Percentiles rank a stretch among this genome's conserved stretches.
Conservation (phyloP, 2,329 filamentous ascomycete genomes). For the Mariannaea elegans region DNA sequence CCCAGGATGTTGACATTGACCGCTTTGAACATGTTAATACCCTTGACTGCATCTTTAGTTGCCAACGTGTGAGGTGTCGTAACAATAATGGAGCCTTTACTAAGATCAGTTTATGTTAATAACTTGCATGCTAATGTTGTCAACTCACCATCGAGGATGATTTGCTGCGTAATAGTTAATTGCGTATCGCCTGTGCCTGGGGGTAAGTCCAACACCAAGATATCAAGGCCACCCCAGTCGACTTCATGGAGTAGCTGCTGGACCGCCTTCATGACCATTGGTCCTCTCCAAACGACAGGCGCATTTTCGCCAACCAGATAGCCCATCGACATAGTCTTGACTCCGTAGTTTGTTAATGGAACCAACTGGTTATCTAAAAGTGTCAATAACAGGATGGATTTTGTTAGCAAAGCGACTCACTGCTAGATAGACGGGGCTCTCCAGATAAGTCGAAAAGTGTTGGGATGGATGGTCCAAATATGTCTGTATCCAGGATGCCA, state of each 20-base stretch:
- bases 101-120: constrained; percentile 1
- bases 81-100: constrained; percentile 78
- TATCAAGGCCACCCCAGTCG: constrained; percentile 88
- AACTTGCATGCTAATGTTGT: neutral
- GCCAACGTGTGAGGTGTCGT: constrained; percentile 95
- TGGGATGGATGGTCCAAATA: constrained; percentile 95
- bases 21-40: constrained; percentile 91
- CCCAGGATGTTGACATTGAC: constrained; percentile 84
- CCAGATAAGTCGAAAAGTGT: constrained; percentile 85
- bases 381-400: constrained; percentile 11
- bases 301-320: constrained; percentile 84
- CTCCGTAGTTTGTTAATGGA: constrained; percentile 90
- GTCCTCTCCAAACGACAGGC: constrained; percentile 91
- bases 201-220: constrained; percentile 89
- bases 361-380: constrained; percentile 77
- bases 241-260: constrained; percentile 96
- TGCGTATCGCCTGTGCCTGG: constrained; percentile 97
- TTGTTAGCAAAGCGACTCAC: constrained; percentile 55
- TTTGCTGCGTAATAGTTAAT: constrained; percentile 94
- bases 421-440: constrained; percentile 77
- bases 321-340: constrained; percentile 99
- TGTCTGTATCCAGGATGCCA: constrained; percentile 93
- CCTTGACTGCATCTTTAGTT: constrained; percentile 89
- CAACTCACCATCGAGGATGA: constrained; percentile 79
- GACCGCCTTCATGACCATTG: constrained; percentile 98